Percentiles rank a stretch among this genome's conserved stretches.
These are phyloP conservation scores for Teratosphaeria epicoccoides DNA, from an alignment of 2,329 filamentous ascomycete species.

Conservation along the genomic window DNA sequence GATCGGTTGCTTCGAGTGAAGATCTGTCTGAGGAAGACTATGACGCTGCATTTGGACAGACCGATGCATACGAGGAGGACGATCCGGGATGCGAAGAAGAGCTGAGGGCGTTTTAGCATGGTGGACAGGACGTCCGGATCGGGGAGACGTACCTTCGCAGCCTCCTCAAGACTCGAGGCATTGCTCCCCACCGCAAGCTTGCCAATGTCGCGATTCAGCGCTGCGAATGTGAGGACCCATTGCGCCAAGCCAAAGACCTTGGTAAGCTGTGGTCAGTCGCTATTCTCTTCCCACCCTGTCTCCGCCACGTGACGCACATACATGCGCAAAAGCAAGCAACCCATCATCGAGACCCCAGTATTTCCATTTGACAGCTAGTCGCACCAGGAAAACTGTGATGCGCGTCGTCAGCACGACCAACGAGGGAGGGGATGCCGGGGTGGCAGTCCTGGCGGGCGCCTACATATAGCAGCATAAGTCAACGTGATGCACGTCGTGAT, in stretches of 20 bases:
- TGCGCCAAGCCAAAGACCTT: neutral
- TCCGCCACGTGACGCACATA: too few relatives aligned
- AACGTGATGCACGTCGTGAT: slow-evolving; percentile 8
- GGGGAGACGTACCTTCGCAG: neutral
- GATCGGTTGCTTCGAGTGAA: slow-evolving; percentile 11
- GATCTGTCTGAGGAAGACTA: slow-evolving; percentile 14
- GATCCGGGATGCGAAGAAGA: slow-evolving; percentile 13
- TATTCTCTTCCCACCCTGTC: too few relatives aligned
- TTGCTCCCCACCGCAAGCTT: neutral
- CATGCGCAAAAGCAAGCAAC: slow-evolving; percentile 5
- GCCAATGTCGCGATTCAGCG: neutral
- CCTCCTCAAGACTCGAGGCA: neutral
- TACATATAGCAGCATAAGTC: slow-evolving; percentile 6
- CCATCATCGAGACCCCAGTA: slow-evolving; percentile 11
- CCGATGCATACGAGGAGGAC: slow-evolving; percentile 12
- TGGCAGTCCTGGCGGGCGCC: too few relatives aligned
- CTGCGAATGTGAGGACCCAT: neutral
- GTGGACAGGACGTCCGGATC: neutral
- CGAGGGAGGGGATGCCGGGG: too few relatives aligned
- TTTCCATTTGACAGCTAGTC: slow-evolving; percentile 9
- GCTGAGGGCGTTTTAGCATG: slow-evolving; percentile 7
- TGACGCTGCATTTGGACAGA: slow-evolving; percentile 13
- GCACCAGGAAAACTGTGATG: slow-evolving; percentile 7
- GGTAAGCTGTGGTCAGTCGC: neutral
- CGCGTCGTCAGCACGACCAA: too few relatives aligned